Evolutionary conservation across 345 rosid species (phyloP).

Genomic region (Euphorbia pulcherrima): DNA sequence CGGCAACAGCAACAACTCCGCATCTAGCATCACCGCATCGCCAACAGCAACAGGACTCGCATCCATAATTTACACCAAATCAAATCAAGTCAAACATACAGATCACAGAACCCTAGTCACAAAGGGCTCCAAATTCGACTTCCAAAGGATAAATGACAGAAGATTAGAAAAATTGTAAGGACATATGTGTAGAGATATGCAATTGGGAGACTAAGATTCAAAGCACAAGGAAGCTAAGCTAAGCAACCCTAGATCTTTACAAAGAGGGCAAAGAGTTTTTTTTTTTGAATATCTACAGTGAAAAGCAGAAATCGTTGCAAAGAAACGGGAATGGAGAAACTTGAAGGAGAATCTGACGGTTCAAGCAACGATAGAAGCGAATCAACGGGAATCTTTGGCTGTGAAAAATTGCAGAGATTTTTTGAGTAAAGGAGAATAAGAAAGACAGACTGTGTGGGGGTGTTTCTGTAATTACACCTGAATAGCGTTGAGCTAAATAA

Average conservation of each 20-base stretch:
- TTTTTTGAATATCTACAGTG: background rate
- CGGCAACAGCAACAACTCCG: slow-evolving; percentile 75
- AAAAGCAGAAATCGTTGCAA: slow-evolving; percentile 14
- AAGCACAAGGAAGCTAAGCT: slow-evolving; percentile 12
- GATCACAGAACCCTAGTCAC: slow-evolving; percentile 24
- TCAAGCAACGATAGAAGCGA: slow-evolving; percentile 18
- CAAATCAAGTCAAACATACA: slow-evolving; percentile 25
- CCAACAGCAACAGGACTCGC: slow-evolving; percentile 22
- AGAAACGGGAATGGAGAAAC: slow-evolving; percentile 19
- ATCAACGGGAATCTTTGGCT: slow-evolving; percentile 6
- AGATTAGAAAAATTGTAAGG: background rate
- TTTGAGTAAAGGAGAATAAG: slow-evolving; percentile 10
- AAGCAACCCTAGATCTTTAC: slow-evolving; percentile 46
- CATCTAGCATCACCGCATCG: slow-evolving; percentile 64
- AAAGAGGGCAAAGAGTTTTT: slow-evolving; percentile 1
- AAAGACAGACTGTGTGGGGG: background rate
- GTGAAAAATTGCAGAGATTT: slow-evolving; percentile 21
- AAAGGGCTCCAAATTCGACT: slow-evolving; percentile 8
- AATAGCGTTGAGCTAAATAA: background rate
- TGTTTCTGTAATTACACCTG: slow-evolving; percentile 5
- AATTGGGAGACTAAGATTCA: slow-evolving; percentile 19
- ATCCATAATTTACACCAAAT: slow-evolving; percentile 23
- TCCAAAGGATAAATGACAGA: slow-evolving; percentile 1
- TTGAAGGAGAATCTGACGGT: slow-evolving; percentile 18
- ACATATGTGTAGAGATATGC: background rate